Evolutionary conservation across 2,329 filamentous ascomycete species (phyloP).

Genomic region (Claviceps sp.): DNA sequence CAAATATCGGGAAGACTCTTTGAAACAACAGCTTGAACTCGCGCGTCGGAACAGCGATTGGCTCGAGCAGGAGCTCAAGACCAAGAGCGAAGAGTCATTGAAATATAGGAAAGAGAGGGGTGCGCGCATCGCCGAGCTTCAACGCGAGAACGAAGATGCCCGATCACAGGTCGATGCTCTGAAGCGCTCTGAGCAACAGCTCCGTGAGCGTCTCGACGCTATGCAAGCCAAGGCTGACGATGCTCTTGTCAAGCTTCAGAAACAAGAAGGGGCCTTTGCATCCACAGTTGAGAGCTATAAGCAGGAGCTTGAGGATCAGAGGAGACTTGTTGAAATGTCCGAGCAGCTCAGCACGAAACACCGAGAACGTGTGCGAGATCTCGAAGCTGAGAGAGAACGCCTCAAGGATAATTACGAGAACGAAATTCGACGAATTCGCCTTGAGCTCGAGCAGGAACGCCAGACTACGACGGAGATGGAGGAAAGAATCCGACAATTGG

Average conservation of each 20-base stretch:
- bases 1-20: constrained; percentile 79
- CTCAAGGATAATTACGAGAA: constrained; percentile 54
- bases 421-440: constrained; percentile 39
- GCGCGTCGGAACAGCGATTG: constrained; percentile 86
- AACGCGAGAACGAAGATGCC: constrained; percentile 78
- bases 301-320: constrained; percentile 70
- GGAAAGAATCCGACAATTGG: constrained; percentile 35
- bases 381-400: constrained; percentile 48
- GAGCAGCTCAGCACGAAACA: constrained; percentile 63
- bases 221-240: constrained; percentile 81
- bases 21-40: constrained; percentile 82
- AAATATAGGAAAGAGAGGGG: constrained; percentile 94
- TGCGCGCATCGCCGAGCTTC: constrained; percentile 73
- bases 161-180: constrained; percentile 63
- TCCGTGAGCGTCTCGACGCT: constrained; percentile 71
- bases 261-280: constrained; percentile 70
- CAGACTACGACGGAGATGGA: constrained; percentile 32
- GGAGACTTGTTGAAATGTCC: constrained; percentile 70
- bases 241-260: constrained; percentile 65
- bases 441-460: constrained; percentile 43
- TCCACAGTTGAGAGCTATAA: constrained; percentile 77
- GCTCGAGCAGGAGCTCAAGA: constrained; percentile 84
- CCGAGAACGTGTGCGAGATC: constrained; percentile 54
- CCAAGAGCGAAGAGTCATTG: constrained; percentile 72
- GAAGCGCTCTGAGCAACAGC: constrained; percentile 64